Evolutionary conservation across 352 stramenopile species (phyloP).

Genomic region (Phytophthora pluvialis): DNA sequence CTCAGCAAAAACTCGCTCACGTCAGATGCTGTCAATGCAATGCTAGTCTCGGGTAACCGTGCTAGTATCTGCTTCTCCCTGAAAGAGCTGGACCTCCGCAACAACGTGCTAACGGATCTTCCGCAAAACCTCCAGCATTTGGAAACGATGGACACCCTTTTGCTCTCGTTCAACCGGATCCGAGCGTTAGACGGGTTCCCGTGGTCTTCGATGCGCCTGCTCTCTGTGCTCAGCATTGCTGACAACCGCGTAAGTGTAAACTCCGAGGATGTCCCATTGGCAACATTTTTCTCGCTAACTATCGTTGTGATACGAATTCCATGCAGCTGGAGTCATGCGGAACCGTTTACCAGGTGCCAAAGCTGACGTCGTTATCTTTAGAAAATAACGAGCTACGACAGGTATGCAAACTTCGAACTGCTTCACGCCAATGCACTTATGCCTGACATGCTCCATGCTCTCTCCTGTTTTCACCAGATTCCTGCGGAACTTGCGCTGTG

Average conservation of each 20-base stretch:
- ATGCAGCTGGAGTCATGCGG: slow-evolving; percentile 66
- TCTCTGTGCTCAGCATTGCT: slow-evolving; percentile 69
- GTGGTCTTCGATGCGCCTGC: slow-evolving; percentile 63
- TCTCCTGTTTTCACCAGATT: slow-evolving; percentile 51
- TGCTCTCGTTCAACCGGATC: slow-evolving; percentile 78
- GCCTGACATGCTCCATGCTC: not conserved
- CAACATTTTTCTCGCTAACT: slow-evolving; percentile 1
- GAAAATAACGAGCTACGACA: slow-evolving; percentile 87
- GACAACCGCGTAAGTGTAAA: slow-evolving; percentile 65
- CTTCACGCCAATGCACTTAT: not conserved
- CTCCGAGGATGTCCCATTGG: not conserved
- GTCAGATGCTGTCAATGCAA: slow-evolving; percentile 47
- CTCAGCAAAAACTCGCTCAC: slow-evolving; percentile 84
- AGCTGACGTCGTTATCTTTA: slow-evolving; percentile 75
- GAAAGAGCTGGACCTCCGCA: slow-evolving; percentile 77
- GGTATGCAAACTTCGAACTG: slow-evolving; percentile 31
- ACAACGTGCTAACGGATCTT: slow-evolving; percentile 66
- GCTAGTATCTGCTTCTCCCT: slow-evolving; percentile 50
- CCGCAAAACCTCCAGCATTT: slow-evolving; percentile 52
- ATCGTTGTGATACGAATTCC: slow-evolving; percentile 1
- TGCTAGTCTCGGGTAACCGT: slow-evolving; percentile 39
- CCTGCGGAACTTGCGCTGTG: slow-evolving; percentile 65
- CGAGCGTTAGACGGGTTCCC: slow-evolving; percentile 55
- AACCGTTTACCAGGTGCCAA: slow-evolving; percentile 59
- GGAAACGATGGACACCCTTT: slow-evolving; percentile 62